Conservation (phyloP, 768 basidiomycete genomes). For the Termitomyces sp. region DNA sequence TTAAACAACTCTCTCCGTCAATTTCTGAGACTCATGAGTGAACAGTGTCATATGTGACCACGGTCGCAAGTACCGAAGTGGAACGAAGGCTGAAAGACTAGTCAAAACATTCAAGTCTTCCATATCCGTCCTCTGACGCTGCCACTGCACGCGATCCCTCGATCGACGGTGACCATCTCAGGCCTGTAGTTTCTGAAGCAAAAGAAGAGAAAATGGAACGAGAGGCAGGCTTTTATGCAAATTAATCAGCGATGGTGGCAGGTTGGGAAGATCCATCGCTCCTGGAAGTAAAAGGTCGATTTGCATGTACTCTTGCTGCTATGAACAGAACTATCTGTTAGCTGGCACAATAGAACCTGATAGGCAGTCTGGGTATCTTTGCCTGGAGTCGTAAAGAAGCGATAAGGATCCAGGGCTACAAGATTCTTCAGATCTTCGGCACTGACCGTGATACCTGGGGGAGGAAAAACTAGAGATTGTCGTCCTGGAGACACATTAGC, state of each 20-base stretch:
- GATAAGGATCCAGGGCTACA: constrained; percentile 20
- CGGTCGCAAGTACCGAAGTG: constrained; percentile 5
- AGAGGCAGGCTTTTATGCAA: constrained; percentile 17
- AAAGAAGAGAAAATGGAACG: constrained; percentile 13
- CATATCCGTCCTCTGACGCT: constrained; percentile 12
- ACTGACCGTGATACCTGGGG: constrained; percentile 9
- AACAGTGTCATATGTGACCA: constrained; percentile 14
- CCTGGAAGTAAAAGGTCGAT: constrained; percentile 38
- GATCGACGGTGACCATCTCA: constrained; percentile 15
- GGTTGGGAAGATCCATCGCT: constrained; percentile 31
- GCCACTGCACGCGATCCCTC: constrained; percentile 4
- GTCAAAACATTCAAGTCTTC: constrained; percentile 9
- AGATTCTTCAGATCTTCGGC: constrained; percentile 24
- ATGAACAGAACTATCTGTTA: constrained; percentile 1
- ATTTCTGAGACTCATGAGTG: constrained; percentile 1
- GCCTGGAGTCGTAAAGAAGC: constrained; percentile 33
- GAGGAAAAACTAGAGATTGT: constrained; percentile 26
- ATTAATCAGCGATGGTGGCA: constrained; percentile 17
- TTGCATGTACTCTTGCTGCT: constrained; percentile 27
- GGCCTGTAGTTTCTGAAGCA: constrained; percentile 15
- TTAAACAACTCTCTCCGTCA: constrained; percentile 9
- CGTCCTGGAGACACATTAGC: constrained; percentile 18
- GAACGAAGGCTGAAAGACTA: constrained; percentile 1
- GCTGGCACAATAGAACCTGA: constrained; percentile 33
- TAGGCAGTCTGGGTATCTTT: constrained; percentile 28